Evolutionary conservation across 768 basidiomycete species (phyloP).

Genomic region (Trametes punicea): DNA sequence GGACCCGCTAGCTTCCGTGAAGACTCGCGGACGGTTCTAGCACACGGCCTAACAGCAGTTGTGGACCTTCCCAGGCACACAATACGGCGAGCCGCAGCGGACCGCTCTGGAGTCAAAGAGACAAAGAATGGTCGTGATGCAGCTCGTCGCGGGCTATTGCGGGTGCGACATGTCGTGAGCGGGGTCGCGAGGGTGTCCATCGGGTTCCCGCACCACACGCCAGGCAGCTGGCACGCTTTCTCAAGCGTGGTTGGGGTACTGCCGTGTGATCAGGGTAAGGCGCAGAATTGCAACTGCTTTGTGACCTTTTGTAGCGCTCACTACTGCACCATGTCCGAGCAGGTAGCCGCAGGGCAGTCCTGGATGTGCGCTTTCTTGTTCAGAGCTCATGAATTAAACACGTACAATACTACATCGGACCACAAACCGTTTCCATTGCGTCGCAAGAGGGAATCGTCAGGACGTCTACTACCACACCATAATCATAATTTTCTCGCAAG

Average conservation of each 20-base stretch:
- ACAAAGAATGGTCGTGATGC: not conserved
- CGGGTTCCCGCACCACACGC: no score
- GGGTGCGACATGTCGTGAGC: no score
- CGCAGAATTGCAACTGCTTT: no score
- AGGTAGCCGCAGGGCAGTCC: not conserved
- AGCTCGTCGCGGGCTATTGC: not conserved
- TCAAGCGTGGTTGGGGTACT: no score
- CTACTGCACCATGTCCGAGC: not conserved
- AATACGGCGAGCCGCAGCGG: not conserved
- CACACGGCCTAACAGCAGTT: no score
- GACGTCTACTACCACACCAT: constrained; percentile 4
- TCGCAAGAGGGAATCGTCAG: not conserved
- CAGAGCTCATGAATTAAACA: not conserved
- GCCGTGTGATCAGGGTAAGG: no score
- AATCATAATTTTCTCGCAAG: not conserved
- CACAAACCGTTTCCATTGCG: not conserved
- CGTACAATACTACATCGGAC: not conserved
- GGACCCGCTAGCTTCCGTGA: not conserved
- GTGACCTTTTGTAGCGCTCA: no score
- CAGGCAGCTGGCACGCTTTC: no score
- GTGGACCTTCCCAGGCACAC: not conserved
- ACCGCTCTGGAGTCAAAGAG: not conserved
- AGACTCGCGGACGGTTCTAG: not conserved
- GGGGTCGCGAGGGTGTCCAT: no score
- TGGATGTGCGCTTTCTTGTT: not conserved